A percentile compares a stretch with the other conserved stretches of the same genome.
Conservation (phyloP, 768 basidiomycete species). For the Macrocybe gigantea region DNA sequence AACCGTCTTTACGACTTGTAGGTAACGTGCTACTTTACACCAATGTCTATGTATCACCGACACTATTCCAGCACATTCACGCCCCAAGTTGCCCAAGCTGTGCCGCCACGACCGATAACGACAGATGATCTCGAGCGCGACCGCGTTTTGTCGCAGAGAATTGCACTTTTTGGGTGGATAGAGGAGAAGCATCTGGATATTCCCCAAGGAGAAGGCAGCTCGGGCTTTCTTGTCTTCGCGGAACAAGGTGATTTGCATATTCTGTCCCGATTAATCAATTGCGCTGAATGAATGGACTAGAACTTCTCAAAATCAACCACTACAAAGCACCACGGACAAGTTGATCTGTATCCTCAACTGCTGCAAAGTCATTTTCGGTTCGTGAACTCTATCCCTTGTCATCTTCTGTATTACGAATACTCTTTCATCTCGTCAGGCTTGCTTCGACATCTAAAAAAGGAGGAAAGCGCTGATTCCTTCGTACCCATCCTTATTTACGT, state of each 20-base stretch:
- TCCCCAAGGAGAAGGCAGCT: conserved; percentile 65
- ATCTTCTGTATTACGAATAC: conserved; percentile 1
- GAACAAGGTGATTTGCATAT: conserved; percentile 61
- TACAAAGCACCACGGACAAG: conserved; percentile 99
- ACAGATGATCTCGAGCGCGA: conserved; percentile 97
- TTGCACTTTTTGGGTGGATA: conserved; percentile 88
- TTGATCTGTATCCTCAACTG: conserved; percentile 95
- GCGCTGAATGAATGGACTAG: conserved; percentile 28
- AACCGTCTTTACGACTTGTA: conserved; percentile 94
- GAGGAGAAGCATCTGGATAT: conserved; percentile 87
- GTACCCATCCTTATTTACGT: conserved; percentile 92
- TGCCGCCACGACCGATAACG: conserved; percentile 73
- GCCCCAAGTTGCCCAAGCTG: conserved; percentile 64
- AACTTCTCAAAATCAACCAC: conserved; percentile 94
- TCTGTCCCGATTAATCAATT: too few species aligned
- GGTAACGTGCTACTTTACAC: conserved; percentile 21
- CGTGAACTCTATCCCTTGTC: conserved; percentile 20
- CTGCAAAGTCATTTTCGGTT: conserved; percentile 99
- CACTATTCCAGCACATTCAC: conserved; percentile 73
- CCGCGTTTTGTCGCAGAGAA: conserved; percentile 83
- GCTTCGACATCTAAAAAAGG: conserved; percentile 78
- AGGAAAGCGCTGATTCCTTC: conserved; percentile 92
- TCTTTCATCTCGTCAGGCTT: conserved; percentile 47
- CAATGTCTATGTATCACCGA: conserved; percentile 4
- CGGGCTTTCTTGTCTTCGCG: conserved; percentile 85